These are phyloP conservation scores for Oxyria digyna DNA, from an alignment of 148 eudicot genomes.

Conservation along the genomic window DNA sequence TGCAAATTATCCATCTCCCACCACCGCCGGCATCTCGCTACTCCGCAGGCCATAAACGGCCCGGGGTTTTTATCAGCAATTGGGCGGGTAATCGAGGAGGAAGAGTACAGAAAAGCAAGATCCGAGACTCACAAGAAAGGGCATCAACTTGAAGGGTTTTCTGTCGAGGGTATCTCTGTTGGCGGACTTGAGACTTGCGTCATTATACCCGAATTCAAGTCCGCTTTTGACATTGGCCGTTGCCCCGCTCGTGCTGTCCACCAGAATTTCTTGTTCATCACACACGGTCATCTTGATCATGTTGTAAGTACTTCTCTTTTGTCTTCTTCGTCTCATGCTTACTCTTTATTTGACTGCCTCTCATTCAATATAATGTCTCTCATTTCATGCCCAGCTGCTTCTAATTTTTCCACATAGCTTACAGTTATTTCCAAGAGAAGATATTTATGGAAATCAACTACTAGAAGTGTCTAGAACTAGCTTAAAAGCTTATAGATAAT, in stretches of 20 bases:
- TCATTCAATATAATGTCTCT: background rate
- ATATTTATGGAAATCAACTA: background rate
- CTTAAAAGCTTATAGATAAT: background rate
- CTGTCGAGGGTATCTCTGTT: conserved; percentile 67
- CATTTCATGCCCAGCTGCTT: background rate
- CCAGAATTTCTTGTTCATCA: conserved; percentile 76
- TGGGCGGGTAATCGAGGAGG: conserved; percentile 74
- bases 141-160: conserved; percentile 48
- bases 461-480: background rate
- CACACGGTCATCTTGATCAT: conserved; percentile 97
- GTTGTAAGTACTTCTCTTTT: conserved; percentile 37
- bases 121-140: conserved; percentile 64
- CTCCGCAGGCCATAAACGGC: conserved; percentile 18
- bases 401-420: no score
- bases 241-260: conserved; percentile 78
- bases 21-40: conserved; percentile 7
- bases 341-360: no score
- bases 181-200: conserved; percentile 96
- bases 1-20: conserved; percentile 9
- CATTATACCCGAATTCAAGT: conserved; percentile 72
- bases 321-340: background rate
- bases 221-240: conserved; percentile 83
- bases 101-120: conserved; percentile 82
- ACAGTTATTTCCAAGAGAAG: no score
- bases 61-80: conserved; percentile 61